These are phyloP conservation scores for Trichoderma oligosporum DNA, from an alignment of 2,329 filamentous ascomycete species.

Conservation along the genomic window DNA sequence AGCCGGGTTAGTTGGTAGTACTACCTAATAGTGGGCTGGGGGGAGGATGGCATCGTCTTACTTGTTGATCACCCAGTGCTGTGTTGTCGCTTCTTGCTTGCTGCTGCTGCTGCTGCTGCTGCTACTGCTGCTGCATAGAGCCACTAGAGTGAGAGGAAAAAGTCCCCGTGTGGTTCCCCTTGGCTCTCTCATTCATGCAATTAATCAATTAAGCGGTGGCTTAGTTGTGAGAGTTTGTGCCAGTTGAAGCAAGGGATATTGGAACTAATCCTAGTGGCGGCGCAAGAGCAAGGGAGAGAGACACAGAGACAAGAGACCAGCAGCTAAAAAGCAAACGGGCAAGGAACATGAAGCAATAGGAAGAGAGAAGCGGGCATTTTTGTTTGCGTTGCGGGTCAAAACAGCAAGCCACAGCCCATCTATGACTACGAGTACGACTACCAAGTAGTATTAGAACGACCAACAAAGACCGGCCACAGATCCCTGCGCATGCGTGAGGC, in stretches of 20 bases:
- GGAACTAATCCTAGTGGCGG: constrained; percentile 7
- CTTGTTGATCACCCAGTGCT: too few species aligned
- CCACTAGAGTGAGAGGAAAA: too few species aligned
- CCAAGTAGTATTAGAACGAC: too few species aligned
- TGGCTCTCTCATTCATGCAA: background rate
- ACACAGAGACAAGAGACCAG: background rate
- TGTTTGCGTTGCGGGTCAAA: constrained; percentile 1
- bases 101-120: background rate
- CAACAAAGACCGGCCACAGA: constrained; percentile 20
- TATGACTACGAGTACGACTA: too few species aligned
- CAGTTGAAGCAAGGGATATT: background rate
- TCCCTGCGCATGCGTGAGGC: constrained; percentile 30
- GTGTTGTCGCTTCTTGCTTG: too few species aligned
- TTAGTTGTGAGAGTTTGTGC: constrained; percentile 3
- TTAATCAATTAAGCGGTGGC: constrained; percentile 3
- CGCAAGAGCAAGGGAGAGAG: background rate
- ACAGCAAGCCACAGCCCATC: constrained; percentile 10
- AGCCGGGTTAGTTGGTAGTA: too few species aligned
- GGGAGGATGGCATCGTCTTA: too few species aligned
- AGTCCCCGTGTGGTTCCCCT: background rate
- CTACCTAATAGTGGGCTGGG: too few species aligned
- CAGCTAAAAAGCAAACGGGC: background rate
- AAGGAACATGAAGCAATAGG: background rate
- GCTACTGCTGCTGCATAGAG: background rate
- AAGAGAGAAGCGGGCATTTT: constrained; percentile 7